Conservation (phyloP, 2,329 filamentous ascomycete genomes). For the Colletotrichum orbiculare region DNA sequence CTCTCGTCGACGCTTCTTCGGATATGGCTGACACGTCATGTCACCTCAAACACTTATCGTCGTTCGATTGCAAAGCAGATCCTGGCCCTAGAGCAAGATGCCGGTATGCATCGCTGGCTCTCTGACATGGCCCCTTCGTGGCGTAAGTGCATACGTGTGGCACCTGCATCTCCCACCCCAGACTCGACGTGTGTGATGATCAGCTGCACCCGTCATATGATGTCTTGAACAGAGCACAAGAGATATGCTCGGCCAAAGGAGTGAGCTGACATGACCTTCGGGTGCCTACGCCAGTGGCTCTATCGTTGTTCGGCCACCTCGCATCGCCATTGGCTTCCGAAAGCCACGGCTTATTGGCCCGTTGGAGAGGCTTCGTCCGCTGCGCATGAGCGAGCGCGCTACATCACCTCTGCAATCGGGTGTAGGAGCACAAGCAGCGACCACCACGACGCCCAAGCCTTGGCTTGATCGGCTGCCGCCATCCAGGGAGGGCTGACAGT, state of each 20-base stretch:
- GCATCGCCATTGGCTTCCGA: conserved; percentile 12
- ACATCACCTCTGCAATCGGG: conserved; percentile 2
- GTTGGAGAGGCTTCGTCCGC: conserved; percentile 14
- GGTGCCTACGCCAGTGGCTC: conserved; percentile 17
- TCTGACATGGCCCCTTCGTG: not conserved
- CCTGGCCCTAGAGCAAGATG: not conserved
- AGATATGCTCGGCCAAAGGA: not conserved
- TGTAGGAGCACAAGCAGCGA: conserved; percentile 16
- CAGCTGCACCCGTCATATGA: conserved; percentile 25
- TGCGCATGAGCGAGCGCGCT: conserved; percentile 3
- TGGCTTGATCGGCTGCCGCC: conserved; percentile 10
- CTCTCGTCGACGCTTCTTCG: not conserved
- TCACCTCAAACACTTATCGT: not conserved
- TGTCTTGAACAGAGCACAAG: conserved; percentile 23
- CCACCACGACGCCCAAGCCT: conserved; percentile 3
- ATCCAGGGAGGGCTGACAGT: conserved; percentile 14
- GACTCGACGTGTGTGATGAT: conserved; percentile 3
- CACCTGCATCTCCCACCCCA: not conserved
- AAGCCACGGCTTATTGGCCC: conserved; percentile 13
- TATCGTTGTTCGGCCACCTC: conserved; percentile 5
- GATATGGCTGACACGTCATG: conserved; percentile 1
- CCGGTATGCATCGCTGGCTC: not conserved
- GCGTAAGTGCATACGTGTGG: conserved; percentile 2
- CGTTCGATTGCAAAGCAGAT: no score
- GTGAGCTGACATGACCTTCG: conserved; percentile 11